Conservation (phyloP, 208 protist genomes). For the Trypanosoma theileri region DNA sequence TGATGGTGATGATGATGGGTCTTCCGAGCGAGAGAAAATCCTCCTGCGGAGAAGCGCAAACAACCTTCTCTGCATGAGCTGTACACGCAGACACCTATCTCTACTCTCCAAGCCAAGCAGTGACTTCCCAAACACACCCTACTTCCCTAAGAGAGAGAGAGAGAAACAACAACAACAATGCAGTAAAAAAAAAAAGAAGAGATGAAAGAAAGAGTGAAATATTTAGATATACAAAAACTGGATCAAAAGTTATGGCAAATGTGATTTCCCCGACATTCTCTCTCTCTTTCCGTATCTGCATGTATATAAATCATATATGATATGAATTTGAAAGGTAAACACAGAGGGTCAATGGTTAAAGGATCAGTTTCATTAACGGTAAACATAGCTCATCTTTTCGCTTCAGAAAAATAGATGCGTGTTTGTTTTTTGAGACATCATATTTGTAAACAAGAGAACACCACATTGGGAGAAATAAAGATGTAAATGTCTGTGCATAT, state of each 20-base stretch:
- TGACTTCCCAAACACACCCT: too few species aligned
- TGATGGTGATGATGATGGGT: background rate
- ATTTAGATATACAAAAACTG: background rate
- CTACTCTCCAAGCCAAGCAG: background rate
- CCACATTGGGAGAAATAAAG: too few species aligned
- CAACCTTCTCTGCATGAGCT: conserved; percentile 5
- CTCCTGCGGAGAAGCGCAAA: background rate
- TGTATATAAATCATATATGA: too few species aligned
- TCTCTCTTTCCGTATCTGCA: too few species aligned
- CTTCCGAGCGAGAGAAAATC: background rate
- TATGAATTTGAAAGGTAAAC: too few species aligned
- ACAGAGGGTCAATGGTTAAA: background rate
- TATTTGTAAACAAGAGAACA: background rate
- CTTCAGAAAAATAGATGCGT: conserved; percentile 82
- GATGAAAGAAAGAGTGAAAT: background rate
- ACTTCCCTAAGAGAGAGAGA: background rate
- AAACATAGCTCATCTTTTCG: conserved; percentile 24
- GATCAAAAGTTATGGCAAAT: too few species aligned
- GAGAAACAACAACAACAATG: conserved; percentile 16
- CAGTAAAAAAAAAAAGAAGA: background rate
- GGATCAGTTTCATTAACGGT: conserved; percentile 11
- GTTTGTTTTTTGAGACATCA: conserved; percentile 35
- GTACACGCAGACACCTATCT: too few species aligned
- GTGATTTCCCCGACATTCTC: too few species aligned
- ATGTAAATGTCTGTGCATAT: background rate